A percentile compares a stretch with the other conserved stretches of the same genome.
Evolutionary conservation across 1,284 basidiomycete species (phyloP).

Genomic region (Apiotrichum domesticum): DNA sequence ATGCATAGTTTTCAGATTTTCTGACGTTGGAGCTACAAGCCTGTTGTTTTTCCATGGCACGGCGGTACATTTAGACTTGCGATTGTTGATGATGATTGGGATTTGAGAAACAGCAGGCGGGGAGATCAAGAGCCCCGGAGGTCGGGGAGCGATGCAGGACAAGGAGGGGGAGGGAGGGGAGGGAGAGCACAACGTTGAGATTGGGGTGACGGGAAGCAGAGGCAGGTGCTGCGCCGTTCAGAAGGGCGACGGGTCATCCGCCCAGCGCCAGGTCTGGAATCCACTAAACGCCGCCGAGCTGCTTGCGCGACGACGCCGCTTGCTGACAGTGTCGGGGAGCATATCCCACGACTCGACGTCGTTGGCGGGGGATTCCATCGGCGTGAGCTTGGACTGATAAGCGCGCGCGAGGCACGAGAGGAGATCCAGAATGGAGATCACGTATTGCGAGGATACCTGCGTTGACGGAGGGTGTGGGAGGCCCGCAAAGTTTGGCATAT

Average conservation of each 20-base stretch:
- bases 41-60: not conserved
- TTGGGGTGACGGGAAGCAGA: too few species aligned
- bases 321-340: conserved; percentile 21
- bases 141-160: too few species aligned
- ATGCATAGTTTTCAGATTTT: not conserved
- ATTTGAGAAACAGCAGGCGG: too few species aligned
- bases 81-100: not conserved
- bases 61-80: too few species aligned
- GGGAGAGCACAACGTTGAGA: too few species aligned
- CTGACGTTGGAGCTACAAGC: not conserved
- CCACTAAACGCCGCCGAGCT: conserved; percentile 11
- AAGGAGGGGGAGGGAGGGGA: too few species aligned
- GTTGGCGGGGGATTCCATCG: not conserved
- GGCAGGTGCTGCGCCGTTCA: not conserved
- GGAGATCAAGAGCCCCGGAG: too few species aligned
- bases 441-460: conserved; percentile 29
- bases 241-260: conserved; percentile 7
- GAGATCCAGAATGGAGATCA: conserved; percentile 35
- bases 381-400: conserved; percentile 15
- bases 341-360: conserved; percentile 12
- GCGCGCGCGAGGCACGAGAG: conserved; percentile 25
- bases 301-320: conserved; percentile 19
- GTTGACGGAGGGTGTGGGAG: conserved; percentile 28
- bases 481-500: conserved; percentile 13
- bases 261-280: conserved; percentile 33